These are phyloP conservation scores for Xanthoceras sorbifolium DNA, from an alignment of 345 rosid species.

Conservation along the genomic window DNA sequence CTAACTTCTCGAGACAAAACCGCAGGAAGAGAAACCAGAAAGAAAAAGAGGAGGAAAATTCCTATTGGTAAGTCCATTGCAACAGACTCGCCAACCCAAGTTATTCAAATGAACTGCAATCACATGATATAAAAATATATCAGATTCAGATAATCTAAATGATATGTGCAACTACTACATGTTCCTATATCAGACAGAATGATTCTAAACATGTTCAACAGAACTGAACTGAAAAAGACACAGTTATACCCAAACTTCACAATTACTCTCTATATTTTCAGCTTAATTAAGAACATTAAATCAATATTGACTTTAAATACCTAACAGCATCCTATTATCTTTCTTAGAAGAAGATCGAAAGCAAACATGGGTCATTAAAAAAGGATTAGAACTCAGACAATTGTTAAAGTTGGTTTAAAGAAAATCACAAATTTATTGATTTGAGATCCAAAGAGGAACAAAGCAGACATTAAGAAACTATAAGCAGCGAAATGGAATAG, in stretches of 20 bases:
- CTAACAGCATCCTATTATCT: slow-evolving; percentile 1
- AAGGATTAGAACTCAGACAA: slow-evolving; percentile 5
- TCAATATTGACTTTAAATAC: not conserved
- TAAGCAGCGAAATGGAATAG: not conserved
- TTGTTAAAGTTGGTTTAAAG: not conserved
- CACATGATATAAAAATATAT: slow-evolving; percentile 1
- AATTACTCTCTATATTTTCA: not conserved
- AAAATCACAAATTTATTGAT: slow-evolving; percentile 3
- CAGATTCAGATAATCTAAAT: not conserved
- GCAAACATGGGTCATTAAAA: not conserved
- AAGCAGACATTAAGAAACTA: not conserved
- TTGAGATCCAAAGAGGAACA: not conserved
- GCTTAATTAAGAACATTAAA: not conserved
- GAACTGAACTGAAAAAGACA: not conserved
- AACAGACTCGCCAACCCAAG: slow-evolving; percentile 17
- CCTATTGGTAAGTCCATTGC: slow-evolving; percentile 42
- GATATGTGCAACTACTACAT: not conserved
- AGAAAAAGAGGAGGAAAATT: slow-evolving; percentile 32
- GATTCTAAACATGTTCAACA: not conserved
- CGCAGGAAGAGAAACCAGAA: slow-evolving; percentile 47
- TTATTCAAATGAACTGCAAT: slow-evolving; percentile 33
- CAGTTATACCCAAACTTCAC: not conserved
- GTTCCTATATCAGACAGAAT: not conserved
- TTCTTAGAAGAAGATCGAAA: not conserved
- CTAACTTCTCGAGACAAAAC: slow-evolving; percentile 48